Conservation (phyloP, 2,329 filamentous ascomycete species). For the Pseudogymnoascus sp. region DNA sequence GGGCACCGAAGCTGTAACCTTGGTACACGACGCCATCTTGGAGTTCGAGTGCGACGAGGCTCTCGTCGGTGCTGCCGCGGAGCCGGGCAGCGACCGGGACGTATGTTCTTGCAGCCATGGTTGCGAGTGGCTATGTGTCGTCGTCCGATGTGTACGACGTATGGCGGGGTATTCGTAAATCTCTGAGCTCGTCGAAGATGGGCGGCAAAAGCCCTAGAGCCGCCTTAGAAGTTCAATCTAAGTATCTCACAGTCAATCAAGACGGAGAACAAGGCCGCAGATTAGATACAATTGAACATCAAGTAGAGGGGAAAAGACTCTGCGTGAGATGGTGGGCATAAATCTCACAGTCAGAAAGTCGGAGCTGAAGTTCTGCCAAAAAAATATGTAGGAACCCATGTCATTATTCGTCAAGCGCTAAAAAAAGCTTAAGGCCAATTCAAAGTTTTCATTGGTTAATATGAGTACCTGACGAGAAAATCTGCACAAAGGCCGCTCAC, state of each 20-base stretch:
- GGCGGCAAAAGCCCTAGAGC: conserved; percentile 8
- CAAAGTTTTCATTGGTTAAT: not conserved
- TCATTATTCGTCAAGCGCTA: conserved; percentile 3
- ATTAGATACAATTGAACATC: conserved; percentile 8
- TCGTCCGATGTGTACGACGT: not conserved
- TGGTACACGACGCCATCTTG: conserved; percentile 86
- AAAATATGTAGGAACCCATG: conserved; percentile 3
- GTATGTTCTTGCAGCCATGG: conserved; percentile 14
- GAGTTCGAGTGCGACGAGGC: conserved; percentile 78
- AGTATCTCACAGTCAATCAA: conserved; percentile 4
- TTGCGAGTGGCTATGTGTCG: conserved; percentile 3
- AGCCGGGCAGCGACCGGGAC: conserved; percentile 20
- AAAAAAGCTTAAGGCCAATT: conserved; percentile 7
- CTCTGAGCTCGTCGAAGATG: not conserved
- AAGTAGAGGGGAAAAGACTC: conserved; percentile 6
- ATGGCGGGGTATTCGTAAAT: conserved; percentile 8
- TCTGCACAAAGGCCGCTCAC: conserved; percentile 4
- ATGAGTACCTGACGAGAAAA: conserved; percentile 5
- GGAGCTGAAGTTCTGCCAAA: not conserved
- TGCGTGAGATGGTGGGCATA: conserved; percentile 5
- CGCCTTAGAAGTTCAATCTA: conserved; percentile 8
- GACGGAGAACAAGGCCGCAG: conserved; percentile 6
- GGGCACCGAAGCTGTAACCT: conserved; percentile 91
- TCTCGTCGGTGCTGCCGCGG: conserved; percentile 36
- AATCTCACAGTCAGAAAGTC: conserved; percentile 4